A percentile compares a stretch with the other conserved stretches of the same genome.
Conservation (phyloP, 331 rosid genomes). For the Stylosanthes scabra region DNA sequence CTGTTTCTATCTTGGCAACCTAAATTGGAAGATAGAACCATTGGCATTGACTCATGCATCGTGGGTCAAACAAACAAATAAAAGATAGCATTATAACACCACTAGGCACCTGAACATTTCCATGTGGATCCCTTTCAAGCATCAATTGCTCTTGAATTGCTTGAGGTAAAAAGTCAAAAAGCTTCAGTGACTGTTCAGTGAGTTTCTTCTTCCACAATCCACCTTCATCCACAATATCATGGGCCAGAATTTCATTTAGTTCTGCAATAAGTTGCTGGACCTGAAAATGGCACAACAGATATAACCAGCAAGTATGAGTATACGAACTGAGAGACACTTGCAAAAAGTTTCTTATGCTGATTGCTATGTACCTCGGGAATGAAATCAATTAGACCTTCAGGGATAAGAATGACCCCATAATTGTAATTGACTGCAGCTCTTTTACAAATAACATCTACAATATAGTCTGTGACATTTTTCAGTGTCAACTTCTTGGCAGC, state of each 20-base stretch:
- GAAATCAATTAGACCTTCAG: constrained; percentile 98
- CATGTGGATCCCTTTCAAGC: constrained; percentile 99
- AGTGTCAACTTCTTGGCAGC: constrained; percentile 90
- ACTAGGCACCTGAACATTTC: constrained; percentile 89
- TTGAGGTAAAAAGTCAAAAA: constrained; percentile 88
- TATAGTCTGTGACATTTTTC: constrained; percentile 94
- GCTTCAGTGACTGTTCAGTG: constrained; percentile 73
- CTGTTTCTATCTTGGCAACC: constrained; percentile 99
- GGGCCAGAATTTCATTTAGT: constrained; percentile 92
- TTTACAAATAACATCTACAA: constrained; percentile 79
- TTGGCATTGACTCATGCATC: constrained; percentile 20
- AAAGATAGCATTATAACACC: constrained; percentile 22
- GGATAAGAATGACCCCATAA: constrained; percentile 96
- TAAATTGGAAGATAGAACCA: constrained; percentile 39
- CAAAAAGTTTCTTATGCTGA: constrained; percentile 20
- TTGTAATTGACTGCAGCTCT: constrained; percentile 76
- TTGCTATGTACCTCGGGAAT: constrained; percentile 93
- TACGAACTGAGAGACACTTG: not conserved
- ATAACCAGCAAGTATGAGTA: constrained; percentile 24
- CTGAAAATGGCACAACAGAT: constrained; percentile 52
- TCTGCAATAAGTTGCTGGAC: constrained; percentile 95
- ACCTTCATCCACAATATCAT: constrained; percentile 77
- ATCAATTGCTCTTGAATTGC: constrained; percentile 97
- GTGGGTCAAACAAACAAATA: constrained; percentile 13
- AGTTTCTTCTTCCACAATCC: constrained; percentile 97